Base-by-base conservation (phyloP, 2,329 filamentous ascomycete species). In the Colletotrichum sp. region DNA sequence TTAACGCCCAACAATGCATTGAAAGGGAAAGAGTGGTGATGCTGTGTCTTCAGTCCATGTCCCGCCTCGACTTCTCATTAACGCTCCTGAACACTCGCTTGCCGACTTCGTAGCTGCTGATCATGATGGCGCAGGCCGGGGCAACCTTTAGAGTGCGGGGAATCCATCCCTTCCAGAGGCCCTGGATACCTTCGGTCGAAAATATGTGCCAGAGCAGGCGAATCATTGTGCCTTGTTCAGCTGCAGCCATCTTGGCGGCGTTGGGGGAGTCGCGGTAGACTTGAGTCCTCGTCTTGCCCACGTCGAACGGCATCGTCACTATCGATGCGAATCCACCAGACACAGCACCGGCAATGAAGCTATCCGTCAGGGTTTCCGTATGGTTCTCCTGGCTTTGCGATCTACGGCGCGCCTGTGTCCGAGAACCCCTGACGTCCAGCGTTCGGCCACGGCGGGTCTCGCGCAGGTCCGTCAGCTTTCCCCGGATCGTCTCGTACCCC, bases 91-190 rank as follows among this genome's bases (percentile, higher is more conserved):
- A 98, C 83, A 94, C 93, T 84, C 94, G 93, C 89, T 99, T 99
- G 67, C 97, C 96, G 48, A 99, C 91, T 85, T 99, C 97, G 84
- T 99, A 99, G 82, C 94, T 98, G 83, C 95, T 98, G 82, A 99
- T 99, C 97, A 99, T 99, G 83, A 99, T 99, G 32, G 97, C 97
- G 85, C 97, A 99, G 0, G 96, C 95, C 2, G 97, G 97, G 2
- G 97, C 96, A 7, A 99, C 96, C 84, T 99, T 99, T 76, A 99
- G 88, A 79, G 95, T 98, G 52, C 97, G 90, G 0, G 97, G 96
- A 28, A 95, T 93, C 95, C 96, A 98, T 58, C 97, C 97, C 80
- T 90, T 94, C 91, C 98, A 99, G 7, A 99, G 87, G 0, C 97
- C 97, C 2, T 91, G 83, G 18, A 92, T 83, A 3, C 97, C 97